A percentile compares a stretch with the other conserved stretches of the same genome.
Evolutionary conservation across 2,329 filamentous ascomycete species (phyloP).

Genomic region (Cercospora sp.): DNA sequence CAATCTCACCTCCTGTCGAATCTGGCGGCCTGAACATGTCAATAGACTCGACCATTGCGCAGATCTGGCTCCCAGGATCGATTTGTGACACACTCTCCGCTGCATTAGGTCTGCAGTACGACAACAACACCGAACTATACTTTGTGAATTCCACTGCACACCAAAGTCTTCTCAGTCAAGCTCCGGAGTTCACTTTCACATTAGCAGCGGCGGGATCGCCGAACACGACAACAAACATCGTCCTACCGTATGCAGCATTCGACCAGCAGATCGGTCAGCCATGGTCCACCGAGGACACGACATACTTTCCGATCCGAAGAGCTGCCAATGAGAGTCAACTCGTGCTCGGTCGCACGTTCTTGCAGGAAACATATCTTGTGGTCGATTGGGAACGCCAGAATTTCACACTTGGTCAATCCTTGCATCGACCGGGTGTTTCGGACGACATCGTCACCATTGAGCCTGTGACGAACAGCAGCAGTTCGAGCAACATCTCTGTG

Average conservation of each 20-base stretch:
- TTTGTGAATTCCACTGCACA: constrained; percentile 43
- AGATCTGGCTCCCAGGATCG: constrained; percentile 43
- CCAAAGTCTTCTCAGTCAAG: constrained; percentile 32
- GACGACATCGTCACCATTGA: constrained; percentile 11
- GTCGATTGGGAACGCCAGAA: constrained; percentile 23
- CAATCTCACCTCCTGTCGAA: constrained; percentile 1
- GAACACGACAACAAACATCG: constrained; percentile 27
- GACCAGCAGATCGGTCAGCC: constrained; percentile 32
- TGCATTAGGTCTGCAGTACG: constrained; percentile 44
- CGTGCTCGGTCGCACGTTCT: constrained; percentile 34
- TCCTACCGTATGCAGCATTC: constrained; percentile 36
- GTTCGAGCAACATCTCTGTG: background rate
- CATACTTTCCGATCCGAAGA: constrained; percentile 34
- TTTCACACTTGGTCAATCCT: constrained; percentile 22
- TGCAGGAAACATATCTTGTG: constrained; percentile 35
- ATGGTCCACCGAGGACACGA: constrained; percentile 6
- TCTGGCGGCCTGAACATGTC: constrained; percentile 1
- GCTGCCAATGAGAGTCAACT: constrained; percentile 32
- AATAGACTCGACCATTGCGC: constrained; percentile 44
- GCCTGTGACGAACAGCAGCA: background rate
- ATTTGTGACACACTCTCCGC: constrained; percentile 44
- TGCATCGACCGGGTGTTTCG: constrained; percentile 15
- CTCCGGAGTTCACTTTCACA: constrained; percentile 43
- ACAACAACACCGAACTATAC: constrained; percentile 41
- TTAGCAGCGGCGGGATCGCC: constrained; percentile 15